A percentile compares a stretch with the other conserved stretches of the same genome.
Evolutionary conservation across 2,329 filamentous ascomycete genomes (phyloP).

Genomic region (Ophiocordyceps robertsii): DNA sequence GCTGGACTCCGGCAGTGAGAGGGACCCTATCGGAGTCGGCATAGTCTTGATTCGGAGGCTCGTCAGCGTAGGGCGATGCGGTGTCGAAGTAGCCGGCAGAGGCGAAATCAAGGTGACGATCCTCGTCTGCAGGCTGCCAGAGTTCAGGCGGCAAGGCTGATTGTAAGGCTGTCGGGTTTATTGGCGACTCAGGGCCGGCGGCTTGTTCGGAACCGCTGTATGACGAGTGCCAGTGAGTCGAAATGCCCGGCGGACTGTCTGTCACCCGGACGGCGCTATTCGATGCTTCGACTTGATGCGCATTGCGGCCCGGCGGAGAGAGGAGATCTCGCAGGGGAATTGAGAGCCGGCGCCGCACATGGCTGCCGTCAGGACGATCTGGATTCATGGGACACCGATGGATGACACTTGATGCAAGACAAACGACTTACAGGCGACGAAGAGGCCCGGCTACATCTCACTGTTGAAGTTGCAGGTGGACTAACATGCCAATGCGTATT

Average conservation of each 20-base stretch:
- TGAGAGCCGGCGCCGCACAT: conserved; percentile 24
- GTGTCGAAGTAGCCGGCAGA: conserved; percentile 16
- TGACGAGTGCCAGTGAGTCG: conserved; percentile 39
- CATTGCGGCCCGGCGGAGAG: conserved; percentile 4
- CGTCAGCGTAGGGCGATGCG: conserved; percentile 20
- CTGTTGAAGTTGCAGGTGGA: conserved; percentile 1
- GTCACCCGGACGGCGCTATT: conserved; percentile 6
- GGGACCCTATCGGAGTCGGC: conserved; percentile 47
- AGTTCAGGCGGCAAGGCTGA: conserved; percentile 41
- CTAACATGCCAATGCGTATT: neutral
- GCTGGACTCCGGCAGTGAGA: conserved; percentile 39
- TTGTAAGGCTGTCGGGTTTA: conserved; percentile 39
- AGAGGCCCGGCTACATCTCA: conserved; percentile 2
- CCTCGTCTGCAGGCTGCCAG: conserved; percentile 13
- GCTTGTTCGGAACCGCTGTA: conserved; percentile 24
- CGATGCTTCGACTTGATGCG: neutral
- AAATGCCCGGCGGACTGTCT: conserved; percentile 26
- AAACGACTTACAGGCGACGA: neutral
- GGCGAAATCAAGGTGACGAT: conserved; percentile 12
- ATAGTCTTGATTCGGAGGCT: conserved; percentile 18
- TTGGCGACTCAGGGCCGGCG: conserved; percentile 30
- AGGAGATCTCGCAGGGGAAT: conserved; percentile 59
- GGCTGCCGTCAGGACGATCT: conserved; percentile 11
- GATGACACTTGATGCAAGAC: neutral
- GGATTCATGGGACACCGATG: conserved; percentile 14